Evolutionary conservation across 129 eudicot genomes (phyloP).

Genomic region (Chrysanthemum makinoi): DNA sequence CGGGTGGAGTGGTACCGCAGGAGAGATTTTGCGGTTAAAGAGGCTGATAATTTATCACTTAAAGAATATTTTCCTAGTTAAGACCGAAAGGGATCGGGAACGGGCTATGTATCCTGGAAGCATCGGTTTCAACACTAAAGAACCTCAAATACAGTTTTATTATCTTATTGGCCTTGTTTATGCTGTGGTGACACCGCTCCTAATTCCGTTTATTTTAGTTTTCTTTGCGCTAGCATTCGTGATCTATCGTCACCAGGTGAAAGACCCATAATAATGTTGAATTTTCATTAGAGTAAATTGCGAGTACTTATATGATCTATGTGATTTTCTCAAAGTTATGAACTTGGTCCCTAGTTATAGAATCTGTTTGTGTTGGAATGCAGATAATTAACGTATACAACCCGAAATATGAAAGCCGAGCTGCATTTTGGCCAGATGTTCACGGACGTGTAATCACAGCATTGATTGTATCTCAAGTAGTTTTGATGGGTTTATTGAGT

Average conservation of each 20-base stretch:
- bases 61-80: constrained; percentile 76
- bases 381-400: constrained; percentile 93
- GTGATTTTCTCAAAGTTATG: too few species aligned
- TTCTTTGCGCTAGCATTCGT: constrained; percentile 77
- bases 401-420: constrained; percentile 92
- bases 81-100: constrained; percentile 90
- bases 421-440: constrained; percentile 98
- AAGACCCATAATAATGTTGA: not conserved
- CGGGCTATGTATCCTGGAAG: constrained; percentile 92
- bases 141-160: constrained; percentile 94
- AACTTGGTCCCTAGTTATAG: not conserved
- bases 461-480: constrained; percentile 64
- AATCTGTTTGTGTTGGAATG: constrained; percentile 7
- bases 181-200: constrained; percentile 78
- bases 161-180: constrained; percentile 86
- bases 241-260: constrained; percentile 91
- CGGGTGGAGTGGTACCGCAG: constrained; percentile 98
- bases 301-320: too few species aligned
- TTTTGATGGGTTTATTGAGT: constrained; percentile 79
- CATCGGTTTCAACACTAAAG: constrained; percentile 80
- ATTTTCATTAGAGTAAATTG: too few species aligned
- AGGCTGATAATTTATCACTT: constrained; percentile 69
- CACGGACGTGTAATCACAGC: constrained; percentile 80
- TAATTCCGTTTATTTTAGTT: constrained; percentile 81
- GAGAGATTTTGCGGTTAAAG: constrained; percentile 74